Conservation (phyloP, 208 protist genomes). For the Acanthamoeba castellanii region DNA sequence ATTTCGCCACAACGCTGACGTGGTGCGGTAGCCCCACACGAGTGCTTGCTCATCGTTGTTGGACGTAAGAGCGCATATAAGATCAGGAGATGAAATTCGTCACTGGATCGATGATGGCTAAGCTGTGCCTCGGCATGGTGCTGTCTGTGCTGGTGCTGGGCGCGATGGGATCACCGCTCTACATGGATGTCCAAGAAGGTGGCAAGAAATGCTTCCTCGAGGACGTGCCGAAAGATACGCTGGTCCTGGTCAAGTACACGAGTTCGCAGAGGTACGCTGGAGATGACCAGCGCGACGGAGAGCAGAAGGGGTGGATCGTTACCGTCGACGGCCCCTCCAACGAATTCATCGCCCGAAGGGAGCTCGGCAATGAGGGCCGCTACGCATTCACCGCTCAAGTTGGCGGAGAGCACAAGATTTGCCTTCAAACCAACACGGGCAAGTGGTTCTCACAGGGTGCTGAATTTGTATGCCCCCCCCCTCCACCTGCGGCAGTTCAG, state of each 20-base stretch:
- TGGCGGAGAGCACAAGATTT: constrained; percentile 88
- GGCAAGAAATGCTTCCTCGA: constrained; percentile 87
- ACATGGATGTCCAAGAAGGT: constrained; percentile 82
- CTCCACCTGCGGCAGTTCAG: not conserved
- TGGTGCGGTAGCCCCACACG: not conserved
- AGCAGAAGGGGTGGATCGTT: constrained; percentile 33
- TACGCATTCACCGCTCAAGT: constrained; percentile 86
- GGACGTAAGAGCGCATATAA: not conserved
- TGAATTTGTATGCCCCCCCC: constrained; percentile 48
- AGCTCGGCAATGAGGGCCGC: constrained; percentile 73
- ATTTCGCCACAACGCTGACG: constrained; percentile 19
- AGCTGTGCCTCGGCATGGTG: not conserved
- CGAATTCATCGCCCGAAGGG: constrained; percentile 81
- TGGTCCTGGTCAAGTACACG: constrained; percentile 79
- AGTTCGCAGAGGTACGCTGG: constrained; percentile 21
- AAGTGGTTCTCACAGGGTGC: constrained; percentile 81
- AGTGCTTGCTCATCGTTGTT: too few species aligned
- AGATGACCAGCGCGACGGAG: constrained; percentile 50
- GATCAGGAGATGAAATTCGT: not conserved
- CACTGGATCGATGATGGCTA: not conserved
- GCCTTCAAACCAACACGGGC: constrained; percentile 84
- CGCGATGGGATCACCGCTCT: constrained; percentile 66
- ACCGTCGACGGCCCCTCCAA: constrained; percentile 77
- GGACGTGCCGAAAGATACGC: constrained; percentile 85
- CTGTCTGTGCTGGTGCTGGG: not conserved